Percentiles rank a stretch among this genome's conserved stretches.
Evolutionary conservation across 805 yeast species (phyloP).

Genomic region (Jamesozyma rosinii): DNA sequence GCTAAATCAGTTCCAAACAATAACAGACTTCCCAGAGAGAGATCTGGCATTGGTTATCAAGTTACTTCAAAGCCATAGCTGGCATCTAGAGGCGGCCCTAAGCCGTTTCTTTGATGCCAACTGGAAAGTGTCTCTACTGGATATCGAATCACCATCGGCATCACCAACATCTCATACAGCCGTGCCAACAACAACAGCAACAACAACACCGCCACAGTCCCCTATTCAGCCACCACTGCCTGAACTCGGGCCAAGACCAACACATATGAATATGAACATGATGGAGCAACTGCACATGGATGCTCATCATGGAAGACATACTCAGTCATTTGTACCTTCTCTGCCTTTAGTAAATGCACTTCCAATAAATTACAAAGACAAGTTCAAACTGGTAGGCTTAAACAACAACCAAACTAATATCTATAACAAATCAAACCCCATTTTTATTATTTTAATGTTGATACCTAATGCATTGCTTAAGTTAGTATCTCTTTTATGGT

Average conservation of each 20-base stretch:
- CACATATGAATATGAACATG: background rate
- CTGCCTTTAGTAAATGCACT: conserved; percentile 30
- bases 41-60: conserved; percentile 39
- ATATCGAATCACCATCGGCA: conserved; percentile 4
- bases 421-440: conserved; percentile 20
- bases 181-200: background rate
- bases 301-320: background rate
- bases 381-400: conserved; percentile 21
- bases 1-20: conserved; percentile 41
- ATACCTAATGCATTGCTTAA: conserved; percentile 41
- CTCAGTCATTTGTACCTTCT: conserved; percentile 4
- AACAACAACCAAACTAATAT: conserved; percentile 1
- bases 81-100: conserved; percentile 54
- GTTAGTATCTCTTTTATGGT: conserved; percentile 13
- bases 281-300: conserved; percentile 1
- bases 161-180: conserved; percentile 6
- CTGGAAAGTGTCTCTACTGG: conserved; percentile 26
- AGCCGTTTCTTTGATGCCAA: conserved; percentile 54
- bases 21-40: conserved; percentile 41
- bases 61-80: conserved; percentile 43
- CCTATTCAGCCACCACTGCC: background rate
- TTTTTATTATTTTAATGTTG: conserved; percentile 44
- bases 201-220: background rate
- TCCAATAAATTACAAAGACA: conserved; percentile 23
- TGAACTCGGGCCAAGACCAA: background rate